phyloP scores from a whole-genome alignment of 2,329 filamentous ascomycete genomes.

The Penicillium sp. region DNA sequence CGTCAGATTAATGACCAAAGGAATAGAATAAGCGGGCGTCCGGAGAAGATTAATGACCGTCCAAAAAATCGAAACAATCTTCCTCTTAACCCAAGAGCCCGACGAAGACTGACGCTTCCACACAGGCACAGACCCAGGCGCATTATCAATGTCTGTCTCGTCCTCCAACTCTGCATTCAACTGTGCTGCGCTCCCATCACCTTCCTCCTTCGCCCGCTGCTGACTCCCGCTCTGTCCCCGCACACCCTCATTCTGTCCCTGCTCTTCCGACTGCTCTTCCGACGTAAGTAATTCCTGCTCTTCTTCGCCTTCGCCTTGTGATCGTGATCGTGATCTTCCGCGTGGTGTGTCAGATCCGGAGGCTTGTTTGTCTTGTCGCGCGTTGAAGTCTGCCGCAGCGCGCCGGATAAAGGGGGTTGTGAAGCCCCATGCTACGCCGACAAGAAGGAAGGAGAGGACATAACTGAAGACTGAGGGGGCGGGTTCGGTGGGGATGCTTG shows the following conservation, averaged over 20 bases:
- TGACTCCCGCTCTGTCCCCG: slow-evolving; percentile 16
- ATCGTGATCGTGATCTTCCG: slow-evolving; percentile 13
- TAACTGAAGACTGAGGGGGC: slow-evolving; percentile 66
- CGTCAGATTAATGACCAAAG: slow-evolving; percentile 82
- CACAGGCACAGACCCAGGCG: slow-evolving; percentile 29
- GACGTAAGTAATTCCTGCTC: slow-evolving; percentile 17
- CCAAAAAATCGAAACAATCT: slow-evolving; percentile 66
- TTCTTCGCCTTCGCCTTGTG: slow-evolving; percentile 8
- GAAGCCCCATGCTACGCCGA: slow-evolving; percentile 89
- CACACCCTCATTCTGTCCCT: slow-evolving; percentile 1
- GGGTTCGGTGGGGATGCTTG: slow-evolving; percentile 21
- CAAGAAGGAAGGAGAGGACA: slow-evolving; percentile 83
- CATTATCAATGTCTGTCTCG: slow-evolving; percentile 12
- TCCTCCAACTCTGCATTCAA: slow-evolving; percentile 15
- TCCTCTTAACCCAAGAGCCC: slow-evolving; percentile 61
- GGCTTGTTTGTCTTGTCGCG: slow-evolving; percentile 45
- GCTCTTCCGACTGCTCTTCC: background rate
- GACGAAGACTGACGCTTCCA: slow-evolving; percentile 22
- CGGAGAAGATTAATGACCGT: slow-evolving; percentile 74
- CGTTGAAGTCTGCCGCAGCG: slow-evolving; percentile 74
- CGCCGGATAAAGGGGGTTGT: slow-evolving; percentile 89
- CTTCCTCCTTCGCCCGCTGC: slow-evolving; percentile 5
- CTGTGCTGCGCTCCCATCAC: slow-evolving; percentile 37
- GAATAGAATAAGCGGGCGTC: slow-evolving; percentile 81
- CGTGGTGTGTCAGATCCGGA: slow-evolving; percentile 1